Base-by-base conservation (phyloP, 805 yeast genomes). In the Nematodospora valgi region DNA sequence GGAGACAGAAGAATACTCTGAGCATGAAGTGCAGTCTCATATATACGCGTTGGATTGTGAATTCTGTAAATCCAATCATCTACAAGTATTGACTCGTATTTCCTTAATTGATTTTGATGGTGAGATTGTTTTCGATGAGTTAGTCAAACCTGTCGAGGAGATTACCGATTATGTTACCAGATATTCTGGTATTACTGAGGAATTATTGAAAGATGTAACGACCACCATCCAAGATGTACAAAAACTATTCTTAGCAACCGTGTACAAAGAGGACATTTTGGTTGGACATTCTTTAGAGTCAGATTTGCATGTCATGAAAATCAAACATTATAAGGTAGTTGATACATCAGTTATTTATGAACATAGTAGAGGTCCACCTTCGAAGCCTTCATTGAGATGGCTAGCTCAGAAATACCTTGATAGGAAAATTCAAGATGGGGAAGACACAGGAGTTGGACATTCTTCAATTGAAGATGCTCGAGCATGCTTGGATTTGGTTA, bases 1-100 rank as follows among this genome's bases (percentile, higher is more conserved):
- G n/a, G 32, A 27, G 12, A 17, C 14, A 5, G 32, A 29, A 21
- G 39, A 38, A 32, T 22, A 28, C 22, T 16, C 17, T 9, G 28
- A 13, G 39, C 25, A 10, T 46, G 50, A 51, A 39, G 39, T 4
- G 50, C 41, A 43, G 82, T 72, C 83, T 0, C 78, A 70, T 38
- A 76, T 83, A 0, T 86, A 76, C 61, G 93, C 95, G 0, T 45
- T 93, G 13, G 98, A 91, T 59, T 93, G 98, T 66, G 98, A 91
- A 59, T 93, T 91, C 87, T 87, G 96, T 54, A 61, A 70, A 39
- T 59, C 89, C 0, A 73, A 64, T 0, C 43, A 50, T 1, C 88
- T 87, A 0, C 69, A 72, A 27, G 95, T 77, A 1, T 64, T 91
- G 26, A 78, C 98, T 0, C 68, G 97, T 35, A 76, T 86, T 0